Base-by-base conservation (phyloP, 75 land plant genomes). In the Isoetes taiwanensis region DNA sequence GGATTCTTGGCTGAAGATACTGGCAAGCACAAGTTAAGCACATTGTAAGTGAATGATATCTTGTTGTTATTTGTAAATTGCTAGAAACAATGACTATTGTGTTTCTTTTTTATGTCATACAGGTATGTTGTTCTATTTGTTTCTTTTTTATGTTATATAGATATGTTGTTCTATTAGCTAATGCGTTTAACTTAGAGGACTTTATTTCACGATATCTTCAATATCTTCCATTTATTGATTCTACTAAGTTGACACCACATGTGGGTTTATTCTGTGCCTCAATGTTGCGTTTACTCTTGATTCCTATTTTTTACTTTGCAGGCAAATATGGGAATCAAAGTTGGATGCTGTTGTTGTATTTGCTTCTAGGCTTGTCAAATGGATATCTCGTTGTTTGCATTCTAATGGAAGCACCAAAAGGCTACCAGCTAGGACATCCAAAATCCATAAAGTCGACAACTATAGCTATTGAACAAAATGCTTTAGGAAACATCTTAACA, bases 1-100 rank as follows among this genome's bases (percentile, higher is more conserved):
- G 50, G 50, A 46, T 46, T 46, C n/a, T n/a, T 46, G 25, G 50
- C 50, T n/a, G 50, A 46, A n/a, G 50, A 46, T 16, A 46, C 50
- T 5, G 50, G 50, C 5, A 6, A 19, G 25, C 50, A 46, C 50
- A 46, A 23, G 8, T n/a, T 46, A n/a, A 23, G 50, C 16, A 19
- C 50, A 46, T 46, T 16, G 50, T 46, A 46, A n/a, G n/a, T n/a
- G n/a, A 6, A n/a, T n/a, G n/a, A n/a, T n/a, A n/a, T n/a, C n/a
- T n/a, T n/a, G n/a, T n/a, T n/a, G n/a, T n/a, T n/a, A n/a, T n/a
- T n/a, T n/a, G n/a, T n/a, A n/a, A n/a, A n/a, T n/a, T n/a, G n/a
- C n/a, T n/a, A n/a, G n/a, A n/a, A n/a, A n/a, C n/a, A n/a, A n/a
- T n/a, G n/a, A n/a, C n/a, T n/a, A n/a, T n/a, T n/a, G n/a, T n/a